A percentile compares a stretch with the other conserved stretches of the same genome.
Conservation (phyloP, 2,329 filamentous ascomycete species). For the Talaromyces sp. region DNA sequence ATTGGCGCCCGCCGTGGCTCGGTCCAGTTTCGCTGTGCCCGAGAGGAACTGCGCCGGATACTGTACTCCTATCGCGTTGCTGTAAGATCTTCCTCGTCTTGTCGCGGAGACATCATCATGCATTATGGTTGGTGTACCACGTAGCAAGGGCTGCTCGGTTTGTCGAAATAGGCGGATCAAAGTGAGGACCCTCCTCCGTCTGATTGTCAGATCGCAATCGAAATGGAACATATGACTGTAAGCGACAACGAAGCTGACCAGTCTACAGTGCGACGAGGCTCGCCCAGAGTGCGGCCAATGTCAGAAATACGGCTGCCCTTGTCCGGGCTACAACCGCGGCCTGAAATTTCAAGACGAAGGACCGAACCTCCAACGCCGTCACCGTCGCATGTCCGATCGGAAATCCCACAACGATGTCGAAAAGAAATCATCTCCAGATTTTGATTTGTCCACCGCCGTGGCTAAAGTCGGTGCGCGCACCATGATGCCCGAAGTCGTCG, state of each 20-base stretch:
- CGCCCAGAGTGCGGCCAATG: slow-evolving; percentile 32
- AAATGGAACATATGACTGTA: not conserved
- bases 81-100: not conserved
- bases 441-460: slow-evolving; percentile 4
- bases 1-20: slow-evolving; percentile 1
- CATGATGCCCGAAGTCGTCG: slow-evolving; percentile 15
- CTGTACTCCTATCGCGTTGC: not conserved
- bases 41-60: not conserved
- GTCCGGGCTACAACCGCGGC: slow-evolving; percentile 25
- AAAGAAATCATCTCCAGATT: not conserved
- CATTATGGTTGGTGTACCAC: slow-evolving; percentile 41
- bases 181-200: slow-evolving; percentile 23
- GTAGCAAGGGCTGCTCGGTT: slow-evolving; percentile 41
- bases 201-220: not conserved
- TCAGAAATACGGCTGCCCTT: slow-evolving; percentile 27
- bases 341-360: slow-evolving; percentile 33
- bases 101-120: slow-evolving; percentile 17
- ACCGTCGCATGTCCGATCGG: slow-evolving; percentile 16
- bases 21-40: not conserved
- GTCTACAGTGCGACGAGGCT: slow-evolving; percentile 28
- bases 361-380: slow-evolving; percentile 27
- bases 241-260: not conserved
- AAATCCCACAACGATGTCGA: slow-evolving; percentile 20
- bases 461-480: not conserved
- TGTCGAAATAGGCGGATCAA: slow-evolving; percentile 41